Evolutionary conservation across 768 basidiomycete species (phyloP), one percentile per base, ranked within the genome.

Genomic region (Naganishia vaughanmartiniae): DNA sequence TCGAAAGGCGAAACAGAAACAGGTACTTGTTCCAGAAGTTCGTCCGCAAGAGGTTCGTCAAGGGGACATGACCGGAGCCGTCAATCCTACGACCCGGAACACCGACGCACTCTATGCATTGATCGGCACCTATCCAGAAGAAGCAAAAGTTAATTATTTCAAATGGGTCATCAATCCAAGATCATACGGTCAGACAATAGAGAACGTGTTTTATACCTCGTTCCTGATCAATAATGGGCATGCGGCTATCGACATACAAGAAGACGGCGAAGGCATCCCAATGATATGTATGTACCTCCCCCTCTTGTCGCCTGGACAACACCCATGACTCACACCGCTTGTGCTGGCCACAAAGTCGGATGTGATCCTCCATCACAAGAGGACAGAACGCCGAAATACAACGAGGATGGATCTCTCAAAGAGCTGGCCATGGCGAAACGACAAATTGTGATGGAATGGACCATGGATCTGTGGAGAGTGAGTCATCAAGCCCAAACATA

Each of bases 161-260:
- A 82, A 85, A 71, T 90, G 97, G 76, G 85, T 97, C 66, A 84
- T 96, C 73, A 95, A 99, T 78, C 96, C 96, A 15, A 81, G 89
- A 33, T 88, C 90, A 75, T 99, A 92, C 77, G 90, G 89, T 0
- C 95, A 99, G 78, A 92, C 91, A 0, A 92, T 98, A 17, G 96
- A 99, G 82, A 99, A 99, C 79, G 84, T 95, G 28, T 98, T 99
- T 80, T 93, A 96, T 77, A 85, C 95, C 1, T 92, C 92, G 0
- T 98, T 99, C 83, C 85, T 96, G 72, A 90, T 96, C 55, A 86
- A 90, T 34, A 91, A 94, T 73, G 92, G 90, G 2, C 86, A 72
- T 56, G 81, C 77, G 0, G 76, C 76, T 12, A 75, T 82, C 24
- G 65, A 71, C 3, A 58, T 86, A 7, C 83, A 85, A 36, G 83